These are phyloP conservation scores for Russula brevipes DNA, from an alignment of 768 basidiomycete species.

Conservation along the genomic window DNA sequence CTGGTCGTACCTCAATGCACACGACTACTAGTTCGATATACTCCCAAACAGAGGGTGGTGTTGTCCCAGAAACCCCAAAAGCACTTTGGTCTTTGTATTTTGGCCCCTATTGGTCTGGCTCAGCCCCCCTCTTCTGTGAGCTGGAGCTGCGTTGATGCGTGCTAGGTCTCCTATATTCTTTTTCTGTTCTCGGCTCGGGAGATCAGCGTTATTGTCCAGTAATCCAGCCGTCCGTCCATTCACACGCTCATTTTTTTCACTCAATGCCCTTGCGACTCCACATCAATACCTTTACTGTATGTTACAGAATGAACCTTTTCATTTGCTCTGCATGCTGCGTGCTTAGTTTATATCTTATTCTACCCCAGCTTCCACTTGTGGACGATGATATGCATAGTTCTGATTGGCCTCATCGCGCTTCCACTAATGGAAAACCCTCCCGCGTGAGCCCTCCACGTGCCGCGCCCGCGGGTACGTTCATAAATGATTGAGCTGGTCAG, in stretches of 20 bases:
- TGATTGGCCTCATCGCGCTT: conserved; percentile 72
- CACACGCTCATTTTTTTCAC: background rate
- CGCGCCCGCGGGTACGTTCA: background rate
- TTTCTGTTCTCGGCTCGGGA: conserved; percentile 1
- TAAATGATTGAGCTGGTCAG: conserved; percentile 33
- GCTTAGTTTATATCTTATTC: conserved; percentile 3
- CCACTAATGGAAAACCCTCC: conserved; percentile 57
- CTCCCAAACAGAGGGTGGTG: background rate
- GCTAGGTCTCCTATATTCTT: too few relatives aligned
- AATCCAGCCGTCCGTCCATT: background rate
- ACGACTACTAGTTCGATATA: conserved; percentile 11
- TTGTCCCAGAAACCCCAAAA: conserved; percentile 9
- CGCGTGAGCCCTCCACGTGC: too few relatives aligned
- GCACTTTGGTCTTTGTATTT: conserved; percentile 18
- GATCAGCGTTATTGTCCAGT: conserved; percentile 5
- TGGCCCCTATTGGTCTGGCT: too few relatives aligned
- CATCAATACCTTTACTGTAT: conserved; percentile 17
- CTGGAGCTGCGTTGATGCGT: too few relatives aligned
- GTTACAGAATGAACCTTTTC: conserved; percentile 1
- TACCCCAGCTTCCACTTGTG: background rate
- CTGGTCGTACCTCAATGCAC: conserved; percentile 4
- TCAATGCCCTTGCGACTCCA: conserved; percentile 9
- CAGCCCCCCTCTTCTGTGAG: too few relatives aligned
- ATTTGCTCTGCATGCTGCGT: conserved; percentile 11
- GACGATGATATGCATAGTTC: conserved; percentile 39